A percentile compares a stretch with the other conserved stretches of the same genome.
Evolutionary conservation across 352 stramenopile genomes (phyloP).

Genomic region (Pythium pyrilobum): DNA sequence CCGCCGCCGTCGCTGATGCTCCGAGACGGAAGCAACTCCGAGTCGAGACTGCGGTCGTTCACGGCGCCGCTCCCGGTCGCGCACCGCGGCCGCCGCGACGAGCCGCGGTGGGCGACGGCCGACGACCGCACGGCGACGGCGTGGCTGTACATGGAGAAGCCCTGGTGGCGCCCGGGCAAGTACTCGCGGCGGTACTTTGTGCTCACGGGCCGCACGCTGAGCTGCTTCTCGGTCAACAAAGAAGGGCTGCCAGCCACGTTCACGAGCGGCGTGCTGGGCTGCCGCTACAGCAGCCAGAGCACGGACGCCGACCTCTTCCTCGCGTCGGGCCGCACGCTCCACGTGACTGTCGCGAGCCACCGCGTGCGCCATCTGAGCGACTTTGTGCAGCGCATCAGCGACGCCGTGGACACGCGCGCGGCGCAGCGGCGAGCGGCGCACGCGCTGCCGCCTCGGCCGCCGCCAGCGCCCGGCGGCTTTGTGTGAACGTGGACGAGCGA

Average conservation of each 20-base stretch:
- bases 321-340: not conserved
- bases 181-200: slow-evolving; percentile 25
- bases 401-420: too few relatives aligned
- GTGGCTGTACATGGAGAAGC: slow-evolving; percentile 36
- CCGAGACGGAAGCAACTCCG: not conserved
- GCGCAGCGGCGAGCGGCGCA: too few relatives aligned
- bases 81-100: too few relatives aligned
- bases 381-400: not conserved
- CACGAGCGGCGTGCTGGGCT: slow-evolving; percentile 19
- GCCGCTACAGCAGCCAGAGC: slow-evolving; percentile 18
- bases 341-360: not conserved
- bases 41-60: not conserved
- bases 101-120: not conserved
- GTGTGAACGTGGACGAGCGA: too few relatives aligned
- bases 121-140: not conserved
- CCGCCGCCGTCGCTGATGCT: too few relatives aligned
- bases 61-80: not conserved
- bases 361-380: not conserved
- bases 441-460: too few relatives aligned
- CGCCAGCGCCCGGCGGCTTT: too few relatives aligned
- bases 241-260: slow-evolving; percentile 35
- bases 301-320: not conserved
- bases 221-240: slow-evolving; percentile 50
- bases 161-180: slow-evolving; percentile 29
- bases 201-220: slow-evolving; percentile 31